Percentiles rank a stretch among this genome's conserved stretches.
These are phyloP conservation scores for Colletotrichum tofieldiae DNA, from an alignment of 2,329 filamentous ascomycete species.

Conservation along the genomic window DNA sequence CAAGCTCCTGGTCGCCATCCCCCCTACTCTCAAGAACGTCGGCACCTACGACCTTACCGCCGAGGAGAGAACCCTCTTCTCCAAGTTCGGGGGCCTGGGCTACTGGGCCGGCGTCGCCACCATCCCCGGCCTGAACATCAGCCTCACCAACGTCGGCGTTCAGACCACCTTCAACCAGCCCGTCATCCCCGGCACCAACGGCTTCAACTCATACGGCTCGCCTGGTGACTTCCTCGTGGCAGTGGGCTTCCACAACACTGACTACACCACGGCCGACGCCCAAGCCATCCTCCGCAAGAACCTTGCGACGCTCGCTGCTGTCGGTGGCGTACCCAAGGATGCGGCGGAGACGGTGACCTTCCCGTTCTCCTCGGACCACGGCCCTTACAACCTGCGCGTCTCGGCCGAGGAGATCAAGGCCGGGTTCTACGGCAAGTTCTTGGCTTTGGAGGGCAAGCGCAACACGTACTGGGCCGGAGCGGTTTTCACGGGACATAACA, in stretches of 20 bases:
- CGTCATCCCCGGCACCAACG: constrained; percentile 44
- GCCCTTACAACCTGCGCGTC: constrained; percentile 49
- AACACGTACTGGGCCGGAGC: constrained; percentile 57
- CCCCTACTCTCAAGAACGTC: constrained; percentile 53
- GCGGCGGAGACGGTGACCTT: constrained; percentile 34
- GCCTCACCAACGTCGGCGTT: constrained; percentile 45
- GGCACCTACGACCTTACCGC: constrained; percentile 51
- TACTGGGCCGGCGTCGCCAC: constrained; percentile 53
- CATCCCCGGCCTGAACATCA: constrained; percentile 47
- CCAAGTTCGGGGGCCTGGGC: constrained; percentile 52
- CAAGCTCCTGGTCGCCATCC: constrained; percentile 55
- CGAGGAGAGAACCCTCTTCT: constrained; percentile 52
- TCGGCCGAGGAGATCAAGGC: constrained; percentile 47
- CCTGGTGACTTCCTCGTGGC: constrained; percentile 45
- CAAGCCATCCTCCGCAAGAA: constrained; percentile 39
- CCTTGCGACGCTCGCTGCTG: constrained; percentile 26
- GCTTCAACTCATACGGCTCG: constrained; percentile 31
- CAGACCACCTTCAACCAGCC: constrained; percentile 41
- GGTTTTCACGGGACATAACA: constrained; percentile 42
- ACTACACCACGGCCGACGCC: constrained; percentile 41
- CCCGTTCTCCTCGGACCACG: constrained; percentile 48
- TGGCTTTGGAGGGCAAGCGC: constrained; percentile 52
- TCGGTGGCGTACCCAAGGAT: constrained; percentile 29
- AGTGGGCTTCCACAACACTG: constrained; percentile 23
- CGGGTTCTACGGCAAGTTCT: constrained; percentile 54